Percentiles rank a stretch among this genome's conserved stretches.
Conservation (phyloP, 1,284 basidiomycete species). For the Leucoagaricus sp. region DNA sequence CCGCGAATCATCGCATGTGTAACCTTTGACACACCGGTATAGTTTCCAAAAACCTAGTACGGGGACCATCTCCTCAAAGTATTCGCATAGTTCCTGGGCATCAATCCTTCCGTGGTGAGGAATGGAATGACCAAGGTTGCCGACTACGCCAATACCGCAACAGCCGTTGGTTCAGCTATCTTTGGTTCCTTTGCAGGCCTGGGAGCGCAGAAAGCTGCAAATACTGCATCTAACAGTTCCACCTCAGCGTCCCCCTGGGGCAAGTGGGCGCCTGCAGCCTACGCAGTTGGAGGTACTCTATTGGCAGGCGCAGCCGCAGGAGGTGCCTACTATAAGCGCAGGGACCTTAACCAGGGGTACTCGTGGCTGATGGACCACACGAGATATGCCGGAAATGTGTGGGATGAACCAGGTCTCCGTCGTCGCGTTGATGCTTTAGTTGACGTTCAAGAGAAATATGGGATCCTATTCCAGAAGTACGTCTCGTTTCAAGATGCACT, state of each 20-base stretch:
- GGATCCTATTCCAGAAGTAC: constrained; percentile 76
- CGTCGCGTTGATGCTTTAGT: constrained; percentile 65
- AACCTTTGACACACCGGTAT: constrained; percentile 90
- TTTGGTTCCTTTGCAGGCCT: constrained; percentile 54
- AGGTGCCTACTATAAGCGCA: constrained; percentile 77
- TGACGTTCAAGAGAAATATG: constrained; percentile 57
- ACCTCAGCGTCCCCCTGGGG: constrained; percentile 44
- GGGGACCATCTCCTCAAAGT: not conserved
- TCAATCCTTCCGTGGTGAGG: constrained; percentile 88
- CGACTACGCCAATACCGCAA: constrained; percentile 71
- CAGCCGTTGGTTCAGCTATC: constrained; percentile 56
- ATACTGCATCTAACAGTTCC: constrained; percentile 26
- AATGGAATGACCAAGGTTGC: constrained; percentile 79
- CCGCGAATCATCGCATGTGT: constrained; percentile 80
- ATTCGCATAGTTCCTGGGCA: constrained; percentile 70
- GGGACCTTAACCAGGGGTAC: constrained; percentile 72
- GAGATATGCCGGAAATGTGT: constrained; percentile 86
- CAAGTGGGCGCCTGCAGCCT: constrained; percentile 65
- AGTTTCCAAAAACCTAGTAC: not conserved
- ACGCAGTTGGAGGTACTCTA: constrained; percentile 67
- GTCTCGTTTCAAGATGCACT: constrained; percentile 27
- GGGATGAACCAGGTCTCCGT: constrained; percentile 74
- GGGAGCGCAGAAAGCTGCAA: constrained; percentile 40
- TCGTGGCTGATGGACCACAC: constrained; percentile 87
- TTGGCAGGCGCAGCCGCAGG: constrained; percentile 87